phyloP scores from a whole-genome alignment of 139 green algal genomes.

The Parachlorella kessleri region DNA sequence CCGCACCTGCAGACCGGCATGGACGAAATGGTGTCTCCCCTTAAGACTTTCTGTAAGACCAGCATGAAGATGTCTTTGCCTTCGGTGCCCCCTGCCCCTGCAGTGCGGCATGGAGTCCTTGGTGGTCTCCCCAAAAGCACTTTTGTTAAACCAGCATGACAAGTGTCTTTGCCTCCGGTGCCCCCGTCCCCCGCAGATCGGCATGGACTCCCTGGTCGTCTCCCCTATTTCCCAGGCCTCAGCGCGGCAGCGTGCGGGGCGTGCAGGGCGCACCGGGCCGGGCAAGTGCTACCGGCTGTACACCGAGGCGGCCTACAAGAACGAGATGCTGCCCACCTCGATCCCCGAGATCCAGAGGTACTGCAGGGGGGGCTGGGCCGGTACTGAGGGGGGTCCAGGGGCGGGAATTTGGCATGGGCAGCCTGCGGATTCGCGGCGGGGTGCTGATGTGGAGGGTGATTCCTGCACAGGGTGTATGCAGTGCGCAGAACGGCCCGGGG shows the following conservation, averaged over 20 bases:
- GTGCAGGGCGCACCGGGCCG: conserved; percentile 94
- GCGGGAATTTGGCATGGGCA: too few relatives aligned
- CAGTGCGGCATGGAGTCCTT: too few relatives aligned
- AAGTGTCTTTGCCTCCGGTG: background rate
- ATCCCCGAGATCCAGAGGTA: conserved; percentile 92
- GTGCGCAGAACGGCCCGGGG: too few relatives aligned
- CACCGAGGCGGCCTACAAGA: conserved; percentile 87
- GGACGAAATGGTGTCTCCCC: background rate
- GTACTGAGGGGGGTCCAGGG: background rate
- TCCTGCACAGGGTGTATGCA: too few relatives aligned
- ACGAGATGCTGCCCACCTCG: conserved; percentile 89
- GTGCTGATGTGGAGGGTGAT: background rate
- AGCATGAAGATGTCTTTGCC: too few relatives aligned
- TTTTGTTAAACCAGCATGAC: background rate
- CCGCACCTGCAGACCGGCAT: background rate
- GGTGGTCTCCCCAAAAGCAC: too few relatives aligned
- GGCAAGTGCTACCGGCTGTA: conserved; percentile 99
- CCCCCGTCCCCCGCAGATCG: conserved; percentile 67
- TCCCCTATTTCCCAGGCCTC: conserved; percentile 93
- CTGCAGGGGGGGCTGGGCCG: background rate
- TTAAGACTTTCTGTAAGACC: too few relatives aligned
- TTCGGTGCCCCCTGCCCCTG: too few relatives aligned
- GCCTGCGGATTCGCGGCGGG: background rate
- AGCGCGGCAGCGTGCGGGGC: conserved; percentile 88
- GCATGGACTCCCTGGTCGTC: conserved; percentile 97